Percentiles rank a stretch among this genome's conserved stretches.
These are phyloP conservation scores for Naegleria fowleri DNA, from an alignment of 208 protist genomes.

Conservation along the genomic window DNA sequence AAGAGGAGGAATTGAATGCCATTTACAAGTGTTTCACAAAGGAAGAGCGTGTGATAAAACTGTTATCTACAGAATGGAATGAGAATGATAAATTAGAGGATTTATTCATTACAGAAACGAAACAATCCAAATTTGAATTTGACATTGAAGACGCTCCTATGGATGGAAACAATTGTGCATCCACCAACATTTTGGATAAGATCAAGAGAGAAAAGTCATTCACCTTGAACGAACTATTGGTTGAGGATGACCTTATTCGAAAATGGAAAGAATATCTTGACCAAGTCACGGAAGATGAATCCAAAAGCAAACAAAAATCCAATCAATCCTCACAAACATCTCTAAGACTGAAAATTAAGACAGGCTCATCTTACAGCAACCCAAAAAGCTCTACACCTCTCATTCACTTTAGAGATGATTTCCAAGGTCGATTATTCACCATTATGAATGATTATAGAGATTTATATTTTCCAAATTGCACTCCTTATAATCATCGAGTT, in stretches of 20 bases:
- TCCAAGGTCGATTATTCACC: constrained; percentile 2
- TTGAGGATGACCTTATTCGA: background rate
- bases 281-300: background rate
- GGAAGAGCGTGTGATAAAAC: background rate
- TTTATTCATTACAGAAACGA: background rate
- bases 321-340: background rate
- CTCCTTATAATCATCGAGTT: background rate
- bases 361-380: background rate
- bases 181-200: background rate
- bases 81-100: background rate
- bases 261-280: background rate
- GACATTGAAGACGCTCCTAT: background rate
- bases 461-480: background rate
- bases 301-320: no score
- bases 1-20: background rate
- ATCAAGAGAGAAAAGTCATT: background rate
- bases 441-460: constrained; percentile 29
- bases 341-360: background rate
- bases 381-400: background rate
- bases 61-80: background rate
- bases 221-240: background rate
- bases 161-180: background rate
- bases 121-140: background rate
- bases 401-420: background rate
- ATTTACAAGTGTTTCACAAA: background rate